Evolutionary conservation across 495 filamentous ascomycete genomes (phyloP), one percentile per base, ranked within the genome.

Genomic region (Oidiodendron maius): DNA sequence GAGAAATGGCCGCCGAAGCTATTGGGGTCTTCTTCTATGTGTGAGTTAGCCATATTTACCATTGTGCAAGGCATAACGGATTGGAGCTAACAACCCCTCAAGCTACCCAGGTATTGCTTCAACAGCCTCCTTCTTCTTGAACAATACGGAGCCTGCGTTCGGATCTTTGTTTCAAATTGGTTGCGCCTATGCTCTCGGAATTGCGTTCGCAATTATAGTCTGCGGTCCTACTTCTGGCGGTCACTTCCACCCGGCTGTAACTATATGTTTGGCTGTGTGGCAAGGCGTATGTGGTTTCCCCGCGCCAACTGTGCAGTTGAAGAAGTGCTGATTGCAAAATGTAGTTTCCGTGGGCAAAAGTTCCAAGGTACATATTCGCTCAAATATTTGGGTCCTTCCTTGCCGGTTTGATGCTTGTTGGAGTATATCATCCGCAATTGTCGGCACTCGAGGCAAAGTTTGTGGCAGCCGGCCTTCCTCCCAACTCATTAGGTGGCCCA

Each of bases 121-220:
- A 20, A 63, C 67, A 26, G 66, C 72, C 2, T 38, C 55, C 30
- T 75, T 76, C 57, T 65, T 67, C 23, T 32, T 75, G n/a, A 68
- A 72, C 51, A 55, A 51, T 10, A 60, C 66, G 0, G 24, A 49
- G 3, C 55, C 56, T 36, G 62, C 58, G 6, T 75, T 70, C 46
- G 64, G 71, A 32, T 65, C 58, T 40, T 50, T 77, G 40, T 69
- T 75, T 52, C 65, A 71, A 44, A 72, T 76, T 43, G 74, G 74
- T 21, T 70, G 60, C 52, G 69, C 71, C 3, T 76, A 69, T 51
- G 72, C 71, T 21, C 52, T 77, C 35, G 74, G 74, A 9, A 78
- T 78, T 49, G 67, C 71, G 11, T 76, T 78, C 50, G 74, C 74
- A 25, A 75, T 78, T 59, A 72, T 76, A 40, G 68, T 67, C 32